Percentiles rank a stretch among this genome's conserved stretches.
Evolutionary conservation across 768 basidiomycete genomes (phyloP).

Genomic region (Austroboletus festivus): DNA sequence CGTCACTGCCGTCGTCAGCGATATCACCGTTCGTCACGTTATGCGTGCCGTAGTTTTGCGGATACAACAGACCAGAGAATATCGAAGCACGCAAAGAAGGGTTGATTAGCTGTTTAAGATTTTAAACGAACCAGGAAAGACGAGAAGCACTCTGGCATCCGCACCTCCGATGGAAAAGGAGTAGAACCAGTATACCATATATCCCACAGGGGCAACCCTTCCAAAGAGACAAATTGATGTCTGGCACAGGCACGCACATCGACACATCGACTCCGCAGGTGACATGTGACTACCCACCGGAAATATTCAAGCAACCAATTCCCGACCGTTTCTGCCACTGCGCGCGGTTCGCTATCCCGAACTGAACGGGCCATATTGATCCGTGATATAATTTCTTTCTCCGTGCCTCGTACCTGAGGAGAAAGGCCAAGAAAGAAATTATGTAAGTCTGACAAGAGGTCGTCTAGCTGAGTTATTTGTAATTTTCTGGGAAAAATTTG

Average conservation of each 20-base stretch:
- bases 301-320: conserved; percentile 53
- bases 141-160: conserved; percentile 4
- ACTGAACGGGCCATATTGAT: conserved; percentile 20
- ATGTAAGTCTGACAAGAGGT: conserved; percentile 41
- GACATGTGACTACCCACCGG: conserved; percentile 35
- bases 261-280: neutral
- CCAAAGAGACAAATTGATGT: conserved; percentile 42
- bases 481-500: conserved; percentile 38
- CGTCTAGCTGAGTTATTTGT: conserved; percentile 28
- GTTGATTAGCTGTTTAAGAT: conserved; percentile 54
- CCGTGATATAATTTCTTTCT: conserved; percentile 32
- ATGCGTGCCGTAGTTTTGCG: conserved; percentile 42
- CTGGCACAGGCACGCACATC: conserved; percentile 20
- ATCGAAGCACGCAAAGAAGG: conserved; percentile 64
- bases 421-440: conserved; percentile 37
- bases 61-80: conserved; percentile 58
- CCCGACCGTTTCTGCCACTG: conserved; percentile 32
- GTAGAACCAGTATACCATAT: conserved; percentile 69
- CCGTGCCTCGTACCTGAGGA: conserved; percentile 29
- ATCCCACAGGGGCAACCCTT: conserved; percentile 57
- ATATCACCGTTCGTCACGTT: conserved; percentile 3
- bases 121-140: conserved; percentile 1
- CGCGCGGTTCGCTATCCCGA: conserved; percentile 17
- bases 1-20: conserved; percentile 27
- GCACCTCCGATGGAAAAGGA: conserved; percentile 67